These are phyloP conservation scores for Wickerhamiella sergipiensis DNA, from an alignment of 805 yeast species.

Conservation along the genomic window DNA sequence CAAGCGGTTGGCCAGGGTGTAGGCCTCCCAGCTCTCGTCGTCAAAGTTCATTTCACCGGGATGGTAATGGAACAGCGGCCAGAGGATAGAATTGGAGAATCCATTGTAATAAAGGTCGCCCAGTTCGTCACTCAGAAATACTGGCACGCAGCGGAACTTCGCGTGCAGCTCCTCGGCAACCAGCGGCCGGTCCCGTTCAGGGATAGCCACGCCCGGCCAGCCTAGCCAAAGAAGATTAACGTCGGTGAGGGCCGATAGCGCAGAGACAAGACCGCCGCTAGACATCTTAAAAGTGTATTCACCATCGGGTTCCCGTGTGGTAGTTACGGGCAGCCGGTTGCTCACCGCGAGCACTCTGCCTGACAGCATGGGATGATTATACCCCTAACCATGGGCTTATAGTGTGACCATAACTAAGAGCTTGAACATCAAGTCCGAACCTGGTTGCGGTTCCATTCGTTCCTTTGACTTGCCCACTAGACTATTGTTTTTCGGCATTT, in stretches of 20 bases:
- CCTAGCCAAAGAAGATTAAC: conserved; percentile 83
- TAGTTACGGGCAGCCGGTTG: conserved; percentile 90
- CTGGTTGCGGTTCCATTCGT: too few species aligned
- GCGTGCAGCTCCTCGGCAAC: conserved; percentile 59
- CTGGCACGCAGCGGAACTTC: conserved; percentile 81
- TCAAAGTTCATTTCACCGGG: conserved; percentile 99
- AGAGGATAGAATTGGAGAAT: conserved; percentile 80
- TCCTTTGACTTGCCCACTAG: too few species aligned
- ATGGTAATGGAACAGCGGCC: conserved; percentile 98
- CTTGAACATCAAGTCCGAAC: too few species aligned
- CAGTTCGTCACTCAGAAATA: conserved; percentile 72
- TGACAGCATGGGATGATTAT: neutral
- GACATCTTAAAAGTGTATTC: conserved; percentile 79
- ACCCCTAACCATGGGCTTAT: neutral
- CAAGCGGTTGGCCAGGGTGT: conserved; percentile 75
- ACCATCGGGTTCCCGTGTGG: conserved; percentile 37
- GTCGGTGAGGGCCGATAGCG: conserved; percentile 78
- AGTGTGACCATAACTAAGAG: too few species aligned
- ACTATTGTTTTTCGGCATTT: too few species aligned
- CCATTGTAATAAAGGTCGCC: conserved; percentile 97
- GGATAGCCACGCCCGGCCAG: conserved; percentile 86
- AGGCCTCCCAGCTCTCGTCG: conserved; percentile 96
- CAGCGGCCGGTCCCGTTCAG: conserved; percentile 52
- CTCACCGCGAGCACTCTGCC: conserved; percentile 68
- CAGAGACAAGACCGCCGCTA: conserved; percentile 94